These are phyloP conservation scores for Yamadazyma sp. DNA, from an alignment of 1,139 yeast species.

Conservation along the genomic window DNA sequence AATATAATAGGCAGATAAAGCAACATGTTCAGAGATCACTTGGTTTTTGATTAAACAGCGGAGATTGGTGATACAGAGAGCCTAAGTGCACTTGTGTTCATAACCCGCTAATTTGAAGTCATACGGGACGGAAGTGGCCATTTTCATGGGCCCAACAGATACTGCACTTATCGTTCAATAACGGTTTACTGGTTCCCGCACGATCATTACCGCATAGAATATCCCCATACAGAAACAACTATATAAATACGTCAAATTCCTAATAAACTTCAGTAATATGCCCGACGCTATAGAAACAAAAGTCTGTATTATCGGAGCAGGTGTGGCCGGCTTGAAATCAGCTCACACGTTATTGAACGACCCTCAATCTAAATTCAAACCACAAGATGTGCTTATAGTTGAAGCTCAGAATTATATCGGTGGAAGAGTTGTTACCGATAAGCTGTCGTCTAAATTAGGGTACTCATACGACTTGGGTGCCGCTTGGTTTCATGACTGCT, in stretches of 20 bases:
- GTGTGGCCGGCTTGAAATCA: slow-evolving; percentile 78
- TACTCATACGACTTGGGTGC: slow-evolving; percentile 73
- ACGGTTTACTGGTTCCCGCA: not conserved
- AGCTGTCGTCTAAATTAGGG: slow-evolving; percentile 31
- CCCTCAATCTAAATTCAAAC: slow-evolving; percentile 27
- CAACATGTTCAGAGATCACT: slow-evolving; percentile 65
- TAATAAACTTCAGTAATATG: too few relatives aligned
- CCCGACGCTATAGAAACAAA: slow-evolving; percentile 6
- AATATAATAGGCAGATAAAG: slow-evolving; percentile 64
- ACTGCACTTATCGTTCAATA: too few relatives aligned
- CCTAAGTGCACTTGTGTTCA: too few relatives aligned
- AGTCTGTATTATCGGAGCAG: slow-evolving; percentile 68
- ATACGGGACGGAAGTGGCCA: too few relatives aligned
- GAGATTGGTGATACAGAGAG: too few relatives aligned
- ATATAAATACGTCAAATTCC: too few relatives aligned
- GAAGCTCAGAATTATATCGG: slow-evolving; percentile 56
- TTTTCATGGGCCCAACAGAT: too few relatives aligned
- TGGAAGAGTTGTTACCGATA: slow-evolving; percentile 44
- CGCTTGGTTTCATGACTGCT: slow-evolving; percentile 85
- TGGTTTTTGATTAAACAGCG: slow-evolving; percentile 53
- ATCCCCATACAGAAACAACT: not conserved
- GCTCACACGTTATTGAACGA: slow-evolving; percentile 54
- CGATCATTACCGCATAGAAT: slow-evolving; percentile 1
- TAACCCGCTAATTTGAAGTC: too few relatives aligned
- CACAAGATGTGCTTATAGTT: slow-evolving; percentile 37